These are phyloP conservation scores for Zelopaecilomyces penicillatus DNA, from an alignment of 2,329 filamentous ascomycete genomes.

Conservation along the genomic window DNA sequence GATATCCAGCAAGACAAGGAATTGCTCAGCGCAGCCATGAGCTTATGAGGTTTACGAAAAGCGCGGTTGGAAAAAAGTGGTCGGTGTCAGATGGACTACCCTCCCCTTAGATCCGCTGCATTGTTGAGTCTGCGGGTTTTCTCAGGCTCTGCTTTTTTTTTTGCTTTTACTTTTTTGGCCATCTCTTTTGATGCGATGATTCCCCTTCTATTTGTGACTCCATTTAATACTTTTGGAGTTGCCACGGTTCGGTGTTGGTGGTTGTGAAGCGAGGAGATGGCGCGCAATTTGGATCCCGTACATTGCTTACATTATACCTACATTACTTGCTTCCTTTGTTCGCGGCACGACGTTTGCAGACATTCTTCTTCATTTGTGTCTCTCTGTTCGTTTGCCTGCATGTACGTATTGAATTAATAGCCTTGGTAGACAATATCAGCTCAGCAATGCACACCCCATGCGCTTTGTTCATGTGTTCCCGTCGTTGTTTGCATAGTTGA, in stretches of 20 bases:
- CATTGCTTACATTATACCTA: too few relatives aligned
- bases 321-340: too few relatives aligned
- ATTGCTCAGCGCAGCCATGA: slow-evolving; percentile 22
- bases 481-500: too few relatives aligned
- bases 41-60: slow-evolving; percentile 25
- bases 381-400: slow-evolving; percentile 10
- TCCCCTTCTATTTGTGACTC: slow-evolving; percentile 15
- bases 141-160: slow-evolving; percentile 8
- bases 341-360: not conserved
- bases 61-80: slow-evolving; percentile 5
- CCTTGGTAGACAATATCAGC: slow-evolving; percentile 25
- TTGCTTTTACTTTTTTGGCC: slow-evolving; percentile 4
- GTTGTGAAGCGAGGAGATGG: not conserved
- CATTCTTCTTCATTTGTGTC: slow-evolving; percentile 12
- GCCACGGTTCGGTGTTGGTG: slow-evolving; percentile 14
- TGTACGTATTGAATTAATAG: slow-evolving; percentile 22
- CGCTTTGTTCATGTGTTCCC: not conserved
- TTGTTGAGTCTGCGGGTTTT: slow-evolving; percentile 16
- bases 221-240: slow-evolving; percentile 17
- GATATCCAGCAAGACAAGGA: slow-evolving; percentile 8
- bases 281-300: not conserved
- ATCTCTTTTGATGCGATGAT: slow-evolving; percentile 11
- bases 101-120: not conserved
- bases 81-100: not conserved
- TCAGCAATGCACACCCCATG: slow-evolving; percentile 20